Conservation (phyloP, 768 basidiomycete genomes). For the Hericium alpestre region DNA sequence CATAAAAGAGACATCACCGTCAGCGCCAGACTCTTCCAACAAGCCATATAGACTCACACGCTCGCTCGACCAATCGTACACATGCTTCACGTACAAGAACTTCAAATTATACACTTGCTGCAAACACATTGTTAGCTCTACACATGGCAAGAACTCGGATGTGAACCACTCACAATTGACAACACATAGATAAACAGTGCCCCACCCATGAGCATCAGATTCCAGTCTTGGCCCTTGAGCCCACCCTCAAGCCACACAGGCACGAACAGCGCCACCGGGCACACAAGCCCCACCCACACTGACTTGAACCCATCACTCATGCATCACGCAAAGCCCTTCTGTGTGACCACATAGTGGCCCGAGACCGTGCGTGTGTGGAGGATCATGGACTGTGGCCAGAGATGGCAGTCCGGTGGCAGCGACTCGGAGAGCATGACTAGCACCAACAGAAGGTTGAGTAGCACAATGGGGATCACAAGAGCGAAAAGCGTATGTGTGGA, state of each 20-base stretch:
- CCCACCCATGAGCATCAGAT: constrained; percentile 11
- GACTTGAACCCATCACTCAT: too few relatives aligned
- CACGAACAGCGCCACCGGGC: constrained; percentile 9
- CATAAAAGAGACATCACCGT: constrained; percentile 9
- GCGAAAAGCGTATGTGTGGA: constrained; percentile 4
- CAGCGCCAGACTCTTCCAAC: background rate
- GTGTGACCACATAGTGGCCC: background rate
- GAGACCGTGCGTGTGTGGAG: background rate
- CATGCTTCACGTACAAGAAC: constrained; percentile 11
- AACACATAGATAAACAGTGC: constrained; percentile 12
- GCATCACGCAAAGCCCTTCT: background rate
- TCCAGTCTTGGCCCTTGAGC: constrained; percentile 12
- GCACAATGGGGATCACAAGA: constrained; percentile 7
- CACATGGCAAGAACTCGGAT: background rate
- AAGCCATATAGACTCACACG: constrained; percentile 7
- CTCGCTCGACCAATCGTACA: constrained; percentile 13
- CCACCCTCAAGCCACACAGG: constrained; percentile 8
- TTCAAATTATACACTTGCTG: constrained; percentile 16
- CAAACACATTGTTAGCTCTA: background rate
- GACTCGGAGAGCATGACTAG: constrained; percentile 13
- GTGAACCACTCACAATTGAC: constrained; percentile 6
- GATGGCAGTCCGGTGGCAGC: constrained; percentile 3
- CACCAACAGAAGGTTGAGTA: constrained; percentile 8
- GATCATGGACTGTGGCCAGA: too few relatives aligned
- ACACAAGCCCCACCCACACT: constrained; percentile 6